Evolutionary conservation across 169 alveolate species (phyloP), one percentile per base, ranked within the genome.

Genomic region (Babesia bovis): DNA sequence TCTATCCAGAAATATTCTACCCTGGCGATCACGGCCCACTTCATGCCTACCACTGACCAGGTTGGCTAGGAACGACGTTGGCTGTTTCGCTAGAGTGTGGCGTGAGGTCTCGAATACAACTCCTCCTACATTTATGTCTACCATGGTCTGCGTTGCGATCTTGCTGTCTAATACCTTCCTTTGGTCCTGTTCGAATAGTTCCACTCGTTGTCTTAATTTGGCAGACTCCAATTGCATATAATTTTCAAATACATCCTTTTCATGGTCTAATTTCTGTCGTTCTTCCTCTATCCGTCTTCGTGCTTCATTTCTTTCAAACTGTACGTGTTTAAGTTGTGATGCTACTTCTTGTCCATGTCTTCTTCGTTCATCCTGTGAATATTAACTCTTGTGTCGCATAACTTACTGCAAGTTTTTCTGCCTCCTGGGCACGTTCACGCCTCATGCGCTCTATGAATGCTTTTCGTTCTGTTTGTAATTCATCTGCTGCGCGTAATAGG

Each of bases 41-140:
- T 89, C 92, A 73, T 89, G 76, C 17, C 95, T 52, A 4, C 96
- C 96, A 60, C 94, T 85, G 35, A 92, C 59, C 51, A 92, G 61
- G 38, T 82, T 74, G 42, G 89, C 92, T 42, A 92, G 73, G 66
- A 83, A 92, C 23, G 93, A 85, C 41, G 88, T 90, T 25, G 77
- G 84, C 72, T 92, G 96, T 26, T 83, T 83, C 10, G 90, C 69
- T 35, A 92, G 79, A 25, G 95, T 92, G 47, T 90, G 92, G 33
- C 95, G 67, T 15, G 96, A 89, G 2, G 96, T 89, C 66, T 92
- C 96, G 57, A 90, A 92, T 17, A 87, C 69, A 15, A 88, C 95
- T 0, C 96, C 96, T 4, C 96, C 96, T 6, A 92, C 95, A 51
- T 92, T 92, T 17, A 92, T 66, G 70, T 91, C 94, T 3, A 91